Conservation (phyloP, 2,329 filamentous ascomycete species). For the Talaromyces sp. region DNA sequence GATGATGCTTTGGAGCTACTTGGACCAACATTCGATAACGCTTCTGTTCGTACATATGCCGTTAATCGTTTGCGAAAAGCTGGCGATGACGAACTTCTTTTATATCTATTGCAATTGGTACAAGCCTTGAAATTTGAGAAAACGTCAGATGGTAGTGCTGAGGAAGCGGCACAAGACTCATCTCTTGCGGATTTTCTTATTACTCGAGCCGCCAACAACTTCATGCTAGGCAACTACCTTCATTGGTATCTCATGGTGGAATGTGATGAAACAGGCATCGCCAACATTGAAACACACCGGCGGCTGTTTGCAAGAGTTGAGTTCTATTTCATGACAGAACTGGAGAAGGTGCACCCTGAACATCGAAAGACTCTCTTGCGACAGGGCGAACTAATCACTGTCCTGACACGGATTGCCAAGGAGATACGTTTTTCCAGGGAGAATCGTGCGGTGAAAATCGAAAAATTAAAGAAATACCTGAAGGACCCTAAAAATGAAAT, state of each 20-base stretch:
- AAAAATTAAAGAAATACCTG: constrained; percentile 76
- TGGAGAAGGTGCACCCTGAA: constrained; percentile 68
- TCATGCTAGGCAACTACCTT: constrained; percentile 87
- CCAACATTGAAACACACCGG: constrained; percentile 68
- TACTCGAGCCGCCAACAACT: constrained; percentile 76
- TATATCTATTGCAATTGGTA: constrained; percentile 90
- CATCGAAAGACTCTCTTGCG: constrained; percentile 70
- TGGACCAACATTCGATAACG: constrained; percentile 85
- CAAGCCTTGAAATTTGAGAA: constrained; percentile 94
- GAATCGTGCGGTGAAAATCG: constrained; percentile 71
- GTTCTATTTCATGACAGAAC: constrained; percentile 89
- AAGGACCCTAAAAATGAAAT: constrained; percentile 89
- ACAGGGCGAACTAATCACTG: constrained; percentile 82
- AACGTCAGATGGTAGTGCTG: constrained; percentile 56
- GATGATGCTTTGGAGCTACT: constrained; percentile 93
- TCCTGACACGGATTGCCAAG: constrained; percentile 81
- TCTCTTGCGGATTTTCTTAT: constrained; percentile 88
- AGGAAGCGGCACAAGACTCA: constrained; percentile 64
- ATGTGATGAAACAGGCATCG: constrained; percentile 74
- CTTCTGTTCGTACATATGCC: constrained; percentile 82
- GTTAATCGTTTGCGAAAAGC: constrained; percentile 87
- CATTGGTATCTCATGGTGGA: constrained; percentile 99
- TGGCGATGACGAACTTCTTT: constrained; percentile 81
- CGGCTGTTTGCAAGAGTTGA: constrained; percentile 89
- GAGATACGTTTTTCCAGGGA: constrained; percentile 79